Evolutionary conservation across 2,329 filamentous ascomycete species (phyloP), one percentile per base, ranked within the genome.

Genomic region (Drechslera avenae): DNA sequence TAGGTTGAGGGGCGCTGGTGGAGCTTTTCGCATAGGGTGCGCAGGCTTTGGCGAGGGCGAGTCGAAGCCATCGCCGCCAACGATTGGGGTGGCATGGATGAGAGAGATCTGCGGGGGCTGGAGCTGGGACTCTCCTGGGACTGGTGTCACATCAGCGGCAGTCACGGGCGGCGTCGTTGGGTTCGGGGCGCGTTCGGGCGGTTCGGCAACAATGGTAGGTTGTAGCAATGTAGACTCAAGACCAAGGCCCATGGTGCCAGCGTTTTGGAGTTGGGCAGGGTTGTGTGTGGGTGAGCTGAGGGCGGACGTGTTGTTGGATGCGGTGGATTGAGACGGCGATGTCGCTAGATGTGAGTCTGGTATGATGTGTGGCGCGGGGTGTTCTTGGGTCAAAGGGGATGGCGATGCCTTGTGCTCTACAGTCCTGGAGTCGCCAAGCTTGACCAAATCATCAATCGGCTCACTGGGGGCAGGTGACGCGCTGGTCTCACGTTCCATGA

Each of bases 1-100:
- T 18, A 97, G 79, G 66, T 92, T 87, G 46, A 97, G 74, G 2
- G 93, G 92, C 10, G 91, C 89, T 39, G 93, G 93, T 2, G 92
- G 91, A 5, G 87, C 84, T 72, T 96, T 97, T 52, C 92, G 84
- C 41, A 84, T 83, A 12, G 87, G 63, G 43, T 72, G 66, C 16
- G 62, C 39, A 32, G 68, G 57, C 57, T 71, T 69, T 44, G 58
- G 60, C 21, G 61, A 60, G 31, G 72, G 69, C 18, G 70, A 60
- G 9, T 73, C 68, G 55, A 76, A 74, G 12, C 66, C 65, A 46
- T 68, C 67, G 19, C 69, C 61, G 34, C 73, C 72, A 30, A 75
- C 46, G 5, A 70, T 56, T 14, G 74, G 73, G 19, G 74, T 76
- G 18, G 74, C 67, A 40, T 75, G 68, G 3, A 68, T 75, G 2